These are phyloP conservation scores for Mortierella sp. DNA, from an alignment of 371 early-diverging fungal species.

Conservation along the genomic window DNA sequence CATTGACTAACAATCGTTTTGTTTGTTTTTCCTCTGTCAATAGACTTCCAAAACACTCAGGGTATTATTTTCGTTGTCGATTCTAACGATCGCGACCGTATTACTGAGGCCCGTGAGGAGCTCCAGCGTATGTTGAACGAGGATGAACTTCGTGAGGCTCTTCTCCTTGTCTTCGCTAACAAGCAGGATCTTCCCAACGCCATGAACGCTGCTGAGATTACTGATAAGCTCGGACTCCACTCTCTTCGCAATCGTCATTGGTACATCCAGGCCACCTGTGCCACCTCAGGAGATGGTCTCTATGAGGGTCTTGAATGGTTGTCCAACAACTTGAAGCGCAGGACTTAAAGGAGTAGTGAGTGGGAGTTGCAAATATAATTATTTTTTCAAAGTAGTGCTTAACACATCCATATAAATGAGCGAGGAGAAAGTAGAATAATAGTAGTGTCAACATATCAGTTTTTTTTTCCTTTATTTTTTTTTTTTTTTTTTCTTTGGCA, in stretches of 20 bases:
- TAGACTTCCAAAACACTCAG: constrained; percentile 90
- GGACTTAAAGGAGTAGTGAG: constrained; percentile 39
- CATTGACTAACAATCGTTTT: constrained; percentile 14
- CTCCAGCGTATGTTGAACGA: constrained; percentile 90
- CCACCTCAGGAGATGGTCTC: constrained; percentile 95
- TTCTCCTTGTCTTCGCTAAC: constrained; percentile 90
- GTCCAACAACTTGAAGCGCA: constrained; percentile 66
- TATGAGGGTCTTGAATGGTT: constrained; percentile 95
- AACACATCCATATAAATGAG: background rate
- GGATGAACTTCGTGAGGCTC: constrained; percentile 88
- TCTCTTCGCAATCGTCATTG: constrained; percentile 89
- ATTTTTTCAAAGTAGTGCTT: constrained; percentile 8
- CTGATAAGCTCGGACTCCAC: constrained; percentile 89
- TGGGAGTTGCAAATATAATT: constrained; percentile 4
- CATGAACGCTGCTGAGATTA: constrained; percentile 87
- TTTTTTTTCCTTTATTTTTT: background rate
- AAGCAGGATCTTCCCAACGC: constrained; percentile 95
- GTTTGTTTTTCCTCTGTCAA: background rate
- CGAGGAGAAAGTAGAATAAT: background rate
- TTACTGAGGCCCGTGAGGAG: constrained; percentile 90
- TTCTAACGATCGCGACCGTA: constrained; percentile 93
- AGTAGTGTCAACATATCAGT: background rate
- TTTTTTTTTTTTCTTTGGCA: constrained; percentile 2
- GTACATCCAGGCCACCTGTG: constrained; percentile 96
- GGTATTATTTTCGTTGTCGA: constrained; percentile 97